These are phyloP conservation scores for Suillus subluteus DNA, from an alignment of 768 basidiomycete species.

Conservation along the genomic window DNA sequence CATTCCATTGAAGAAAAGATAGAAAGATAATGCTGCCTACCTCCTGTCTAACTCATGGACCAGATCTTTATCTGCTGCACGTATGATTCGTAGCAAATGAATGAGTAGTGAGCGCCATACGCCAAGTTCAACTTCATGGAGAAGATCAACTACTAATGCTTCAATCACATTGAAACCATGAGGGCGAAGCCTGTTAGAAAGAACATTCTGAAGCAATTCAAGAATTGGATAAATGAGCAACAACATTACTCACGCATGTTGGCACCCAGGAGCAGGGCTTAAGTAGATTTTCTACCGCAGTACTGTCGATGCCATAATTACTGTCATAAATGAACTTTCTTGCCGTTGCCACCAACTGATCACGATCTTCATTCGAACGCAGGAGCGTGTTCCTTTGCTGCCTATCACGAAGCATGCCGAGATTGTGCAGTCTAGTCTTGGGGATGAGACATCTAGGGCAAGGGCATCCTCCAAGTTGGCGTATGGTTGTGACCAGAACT, in stretches of 20 bases:
- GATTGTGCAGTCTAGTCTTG: slow-evolving; percentile 14
- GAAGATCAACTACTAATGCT: slow-evolving; percentile 36
- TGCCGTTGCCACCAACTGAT: slow-evolving; percentile 4
- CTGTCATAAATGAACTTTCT: slow-evolving; percentile 22
- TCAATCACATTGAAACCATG: slow-evolving; percentile 28
- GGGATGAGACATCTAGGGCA: slow-evolving; percentile 31
- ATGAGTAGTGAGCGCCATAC: slow-evolving; percentile 39
- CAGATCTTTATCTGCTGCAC: not conserved
- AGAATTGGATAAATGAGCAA: not conserved
- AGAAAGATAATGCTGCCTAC: not conserved
- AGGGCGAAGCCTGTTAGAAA: slow-evolving; percentile 27
- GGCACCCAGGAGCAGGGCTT: slow-evolving; percentile 21
- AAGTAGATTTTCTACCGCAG: slow-evolving; percentile 17
- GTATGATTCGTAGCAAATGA: slow-evolving; percentile 39
- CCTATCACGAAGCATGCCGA: slow-evolving; percentile 34
- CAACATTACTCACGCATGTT: slow-evolving; percentile 4
- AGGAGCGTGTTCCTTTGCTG: not conserved
- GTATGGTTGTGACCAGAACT: slow-evolving; percentile 26
- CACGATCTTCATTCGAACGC: slow-evolving; percentile 5
- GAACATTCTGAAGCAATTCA: slow-evolving; percentile 42
- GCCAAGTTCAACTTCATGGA: slow-evolving; percentile 45
- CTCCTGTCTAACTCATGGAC: not conserved
- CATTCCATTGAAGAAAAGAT: not conserved
- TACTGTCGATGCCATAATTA: slow-evolving; percentile 13
- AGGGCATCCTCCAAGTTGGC: slow-evolving; percentile 28